These are phyloP conservation scores for Ustilago bromivora DNA, from an alignment of 1,284 basidiomycete genomes.

Conservation along the genomic window DNA sequence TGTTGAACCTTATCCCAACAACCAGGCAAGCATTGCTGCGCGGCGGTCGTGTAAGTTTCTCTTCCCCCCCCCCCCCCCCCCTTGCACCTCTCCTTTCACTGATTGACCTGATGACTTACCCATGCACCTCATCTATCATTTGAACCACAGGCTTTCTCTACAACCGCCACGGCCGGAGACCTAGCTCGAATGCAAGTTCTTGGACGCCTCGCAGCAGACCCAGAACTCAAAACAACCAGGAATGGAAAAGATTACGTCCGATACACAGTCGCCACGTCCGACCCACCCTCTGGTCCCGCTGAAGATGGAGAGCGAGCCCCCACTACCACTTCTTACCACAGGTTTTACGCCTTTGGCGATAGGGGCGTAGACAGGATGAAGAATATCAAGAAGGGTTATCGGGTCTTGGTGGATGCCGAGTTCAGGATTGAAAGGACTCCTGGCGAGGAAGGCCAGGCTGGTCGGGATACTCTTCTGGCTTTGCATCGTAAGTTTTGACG, in stretches of 20 bases:
- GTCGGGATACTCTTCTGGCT: slow-evolving; percentile 48
- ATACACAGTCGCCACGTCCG: slow-evolving; percentile 66
- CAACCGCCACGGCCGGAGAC: slow-evolving; percentile 49
- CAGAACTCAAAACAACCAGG: slow-evolving; percentile 63
- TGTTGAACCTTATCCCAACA: slow-evolving; percentile 24
- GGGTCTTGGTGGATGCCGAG: slow-evolving; percentile 66
- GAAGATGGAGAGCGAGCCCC: slow-evolving; percentile 53
- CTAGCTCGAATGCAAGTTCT: slow-evolving; percentile 66
- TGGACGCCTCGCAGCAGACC: slow-evolving; percentile 64
- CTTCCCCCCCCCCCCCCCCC: background rate
- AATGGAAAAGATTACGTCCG: slow-evolving; percentile 67
- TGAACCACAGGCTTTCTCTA: slow-evolving; percentile 53
- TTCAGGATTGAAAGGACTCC: slow-evolving; percentile 59
- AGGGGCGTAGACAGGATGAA: slow-evolving; percentile 56
- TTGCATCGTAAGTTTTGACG: slow-evolving; percentile 47
- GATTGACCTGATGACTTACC: background rate
- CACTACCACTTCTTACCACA: slow-evolving; percentile 59
- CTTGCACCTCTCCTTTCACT: no score
- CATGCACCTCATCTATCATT: background rate
- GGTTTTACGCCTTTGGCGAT: slow-evolving; percentile 64
- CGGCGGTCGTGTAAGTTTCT: slow-evolving; percentile 33
- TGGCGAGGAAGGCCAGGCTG: slow-evolving; percentile 39
- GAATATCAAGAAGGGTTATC: slow-evolving; percentile 61
- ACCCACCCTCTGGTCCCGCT: slow-evolving; percentile 58
- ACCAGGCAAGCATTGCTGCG: slow-evolving; percentile 26